phyloP scores from a whole-genome alignment of 306 rosid species.

The Fagus crenata region DNA sequence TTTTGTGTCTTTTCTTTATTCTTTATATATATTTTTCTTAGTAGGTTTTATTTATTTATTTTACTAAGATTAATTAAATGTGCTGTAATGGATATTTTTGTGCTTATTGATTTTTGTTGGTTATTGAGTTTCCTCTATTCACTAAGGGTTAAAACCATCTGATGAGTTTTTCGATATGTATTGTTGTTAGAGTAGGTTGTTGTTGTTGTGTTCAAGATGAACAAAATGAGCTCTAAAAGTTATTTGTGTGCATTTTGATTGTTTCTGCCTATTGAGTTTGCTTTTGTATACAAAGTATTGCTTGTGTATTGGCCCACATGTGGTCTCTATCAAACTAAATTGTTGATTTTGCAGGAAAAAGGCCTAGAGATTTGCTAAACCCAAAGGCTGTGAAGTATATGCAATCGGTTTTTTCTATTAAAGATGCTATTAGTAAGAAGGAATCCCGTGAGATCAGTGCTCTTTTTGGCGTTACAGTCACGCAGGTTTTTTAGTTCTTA shows the following conservation, averaged over 20 bases:
- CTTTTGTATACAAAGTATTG: no score
- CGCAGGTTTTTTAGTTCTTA: slow-evolving; percentile 58
- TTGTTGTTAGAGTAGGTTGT: neutral
- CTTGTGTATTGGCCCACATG: neutral
- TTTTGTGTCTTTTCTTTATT: neutral
- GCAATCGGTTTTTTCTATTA: slow-evolving; percentile 87
- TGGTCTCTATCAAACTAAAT: slow-evolving; percentile 22
- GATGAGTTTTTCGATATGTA: neutral
- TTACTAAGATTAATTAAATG: slow-evolving; percentile 10
- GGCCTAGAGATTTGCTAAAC: slow-evolving; percentile 95
- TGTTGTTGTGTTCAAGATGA: neutral
- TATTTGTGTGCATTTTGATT: no score
- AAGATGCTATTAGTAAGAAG: slow-evolving; percentile 87
- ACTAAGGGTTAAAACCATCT: neutral
- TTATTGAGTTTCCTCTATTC: no score
- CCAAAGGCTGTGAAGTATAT: slow-evolving; percentile 97
- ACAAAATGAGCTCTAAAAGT: neutral
- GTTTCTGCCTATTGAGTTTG: no score
- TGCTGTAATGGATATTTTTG: neutral
- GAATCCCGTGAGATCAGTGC: slow-evolving; percentile 95
- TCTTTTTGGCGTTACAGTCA: slow-evolving; percentile 75
- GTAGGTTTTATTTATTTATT: neutral
- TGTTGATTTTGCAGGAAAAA: slow-evolving; percentile 64
- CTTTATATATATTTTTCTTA: neutral
- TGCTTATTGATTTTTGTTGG: no score